Base-by-base conservation (phyloP, 140 eudicot species). In the Stevia rebaudiana region DNA sequence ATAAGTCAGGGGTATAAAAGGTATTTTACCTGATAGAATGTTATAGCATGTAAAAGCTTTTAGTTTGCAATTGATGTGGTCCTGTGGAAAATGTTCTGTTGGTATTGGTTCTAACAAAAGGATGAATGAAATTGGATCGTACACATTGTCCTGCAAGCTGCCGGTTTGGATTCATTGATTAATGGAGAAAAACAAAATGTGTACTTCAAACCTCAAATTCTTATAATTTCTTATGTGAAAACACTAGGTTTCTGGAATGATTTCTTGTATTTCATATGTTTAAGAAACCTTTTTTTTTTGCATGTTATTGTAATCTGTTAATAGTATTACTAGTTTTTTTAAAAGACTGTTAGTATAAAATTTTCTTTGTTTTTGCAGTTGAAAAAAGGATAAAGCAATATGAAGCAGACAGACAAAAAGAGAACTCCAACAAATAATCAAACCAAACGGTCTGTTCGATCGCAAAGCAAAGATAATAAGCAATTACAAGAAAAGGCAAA, bases 331-430 rank as follows among this genome's bases (percentile, higher is more conserved):
- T 51, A 51, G 11, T 22, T 10, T 49, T 57, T 57, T 16, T 50
- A 3, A 8, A 8, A 0, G 7, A 17, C 8, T 56, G 24, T 3
- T 33, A 17, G 8, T 16, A 6, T 19, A 30, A 54, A 17, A 8
- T 37, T 53, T 56, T 4, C 48, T 66, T 61, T 65, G 18, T 79
- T 3, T 43, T 62, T 60, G 63, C 80, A 74, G 83, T 63, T 80
- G 58, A 70, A 53, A 21, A 55, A 46, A 25, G 28, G 52, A 65
- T 11, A 15, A 19, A 74, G 70, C 54, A 80, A 55, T 59, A 84
- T 86, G 88, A 86, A 83, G 73, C 84, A 86, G 69, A 66, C 78
- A 10, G 87, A 82, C 43, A 77, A 70, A 77, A 85, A 73, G 67
- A 76, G 71, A 51, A 67, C 74, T 75, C 77, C 80, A 65, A 60